Conservation (phyloP, 768 basidiomycete genomes). For the Xerocomellus intermedius region DNA sequence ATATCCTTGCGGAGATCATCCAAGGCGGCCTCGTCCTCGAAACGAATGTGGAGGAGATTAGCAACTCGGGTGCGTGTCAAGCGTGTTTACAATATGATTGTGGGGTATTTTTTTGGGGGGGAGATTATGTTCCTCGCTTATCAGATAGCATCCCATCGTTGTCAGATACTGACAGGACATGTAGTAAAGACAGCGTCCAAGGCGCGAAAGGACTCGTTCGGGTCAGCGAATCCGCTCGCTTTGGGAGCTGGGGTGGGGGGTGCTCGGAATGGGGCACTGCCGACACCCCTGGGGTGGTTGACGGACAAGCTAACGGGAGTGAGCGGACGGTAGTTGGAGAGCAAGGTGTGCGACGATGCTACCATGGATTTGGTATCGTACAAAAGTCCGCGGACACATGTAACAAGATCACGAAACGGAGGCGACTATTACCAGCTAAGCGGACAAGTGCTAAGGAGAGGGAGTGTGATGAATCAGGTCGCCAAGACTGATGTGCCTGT, state of each 20-base stretch:
- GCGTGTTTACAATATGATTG: neutral
- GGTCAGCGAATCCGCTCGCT: constrained; percentile 80
- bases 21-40: constrained; percentile 96
- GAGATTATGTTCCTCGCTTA: neutral
- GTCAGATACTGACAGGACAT: constrained; percentile 14
- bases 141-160: neutral
- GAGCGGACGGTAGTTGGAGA: constrained; percentile 41
- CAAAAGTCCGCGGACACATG: neutral
- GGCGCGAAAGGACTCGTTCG: constrained; percentile 73
- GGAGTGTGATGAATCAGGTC: constrained; percentile 11
- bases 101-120: neutral
- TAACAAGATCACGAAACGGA: neutral
- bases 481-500: constrained; percentile 27
- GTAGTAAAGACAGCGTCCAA: constrained; percentile 69
- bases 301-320: constrained; percentile 71
- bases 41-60: constrained; percentile 88
- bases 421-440: neutral
- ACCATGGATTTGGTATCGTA: constrained; percentile 1
- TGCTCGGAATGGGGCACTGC: constrained; percentile 58
- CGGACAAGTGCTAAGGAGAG: neutral
- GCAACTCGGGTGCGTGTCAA: constrained; percentile 53
- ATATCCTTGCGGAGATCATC: constrained; percentile 93
- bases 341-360: neutral
- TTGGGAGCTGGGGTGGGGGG: constrained; percentile 61
- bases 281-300: constrained; percentile 77